phyloP scores from a whole-genome alignment of 306 rosid species.

The Prunus armeniaca region DNA sequence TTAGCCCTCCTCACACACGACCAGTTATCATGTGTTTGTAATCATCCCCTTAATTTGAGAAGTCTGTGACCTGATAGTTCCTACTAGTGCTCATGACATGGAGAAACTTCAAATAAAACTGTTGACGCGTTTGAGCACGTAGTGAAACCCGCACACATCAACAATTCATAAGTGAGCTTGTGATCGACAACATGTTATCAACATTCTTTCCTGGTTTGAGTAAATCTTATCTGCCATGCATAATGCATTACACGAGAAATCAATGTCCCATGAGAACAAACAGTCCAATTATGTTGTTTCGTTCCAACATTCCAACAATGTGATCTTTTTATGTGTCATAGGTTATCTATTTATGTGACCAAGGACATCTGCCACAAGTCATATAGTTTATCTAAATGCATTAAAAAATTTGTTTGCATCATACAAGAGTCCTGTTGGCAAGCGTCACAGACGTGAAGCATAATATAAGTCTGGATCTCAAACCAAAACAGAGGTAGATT shows the following conservation, averaged over 20 bases:
- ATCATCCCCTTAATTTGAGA: background rate
- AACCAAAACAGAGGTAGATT: background rate
- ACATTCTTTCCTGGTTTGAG: background rate
- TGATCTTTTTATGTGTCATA: background rate
- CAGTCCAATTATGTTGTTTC: background rate
- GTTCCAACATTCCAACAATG: conserved; percentile 12
- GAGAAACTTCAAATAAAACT: too few relatives aligned
- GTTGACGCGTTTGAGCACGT: too few relatives aligned
- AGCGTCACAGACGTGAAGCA: background rate
- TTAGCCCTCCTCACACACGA: background rate
- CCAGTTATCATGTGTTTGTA: background rate
- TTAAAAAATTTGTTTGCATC: background rate
- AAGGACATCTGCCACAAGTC: background rate
- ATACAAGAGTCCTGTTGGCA: too few relatives aligned
- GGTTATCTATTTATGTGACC: background rate
- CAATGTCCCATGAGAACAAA: background rate
- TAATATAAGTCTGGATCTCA: conserved; percentile 7
- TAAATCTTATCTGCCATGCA: background rate
- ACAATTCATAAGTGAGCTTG: too few relatives aligned
- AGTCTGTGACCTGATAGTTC: background rate
- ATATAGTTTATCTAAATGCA: background rate
- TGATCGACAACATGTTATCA: background rate
- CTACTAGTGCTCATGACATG: background rate
- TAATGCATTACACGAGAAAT: background rate
- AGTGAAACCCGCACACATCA: background rate